Conservation (phyloP, 2,329 filamentous ascomycete genomes). For the Fusarium ambrosium region DNA sequence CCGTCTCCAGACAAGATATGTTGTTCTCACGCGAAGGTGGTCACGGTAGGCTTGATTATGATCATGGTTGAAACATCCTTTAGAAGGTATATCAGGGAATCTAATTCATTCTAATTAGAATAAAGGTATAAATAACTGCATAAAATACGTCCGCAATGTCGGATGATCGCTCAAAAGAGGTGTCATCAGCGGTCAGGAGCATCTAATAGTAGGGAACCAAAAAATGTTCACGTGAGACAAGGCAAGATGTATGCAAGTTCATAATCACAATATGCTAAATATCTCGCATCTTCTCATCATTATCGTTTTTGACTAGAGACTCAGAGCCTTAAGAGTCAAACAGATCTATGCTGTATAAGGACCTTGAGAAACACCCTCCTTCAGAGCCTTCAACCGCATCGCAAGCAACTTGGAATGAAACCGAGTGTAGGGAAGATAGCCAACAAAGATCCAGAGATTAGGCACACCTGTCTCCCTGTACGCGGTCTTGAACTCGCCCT, state of each 20-base stretch:
- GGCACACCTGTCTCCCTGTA: constrained; percentile 52
- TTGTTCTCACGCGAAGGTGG: background rate
- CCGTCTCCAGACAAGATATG: background rate
- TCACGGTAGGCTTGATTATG: background rate
- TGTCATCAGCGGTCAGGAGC: background rate
- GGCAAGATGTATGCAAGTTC: background rate
- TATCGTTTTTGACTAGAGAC: background rate
- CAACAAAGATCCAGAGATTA: constrained; percentile 55
- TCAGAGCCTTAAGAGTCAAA: background rate
- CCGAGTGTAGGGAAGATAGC: constrained; percentile 51
- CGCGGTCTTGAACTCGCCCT: constrained; percentile 58
- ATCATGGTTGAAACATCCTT: background rate
- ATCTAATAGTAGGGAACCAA: background rate
- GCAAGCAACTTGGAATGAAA: constrained; percentile 53
- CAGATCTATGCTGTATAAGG: constrained; percentile 51
- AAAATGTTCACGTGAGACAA: background rate
- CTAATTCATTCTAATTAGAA: background rate
- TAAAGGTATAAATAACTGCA: background rate
- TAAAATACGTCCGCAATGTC: background rate
- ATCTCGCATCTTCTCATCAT: background rate
- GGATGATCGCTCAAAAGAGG: background rate
- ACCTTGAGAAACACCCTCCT: constrained; percentile 25
- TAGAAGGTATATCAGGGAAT: background rate
- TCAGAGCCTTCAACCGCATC: constrained; percentile 49
- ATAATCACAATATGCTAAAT: background rate